These are phyloP conservation scores for Ophiostoma fasciatum DNA, from an alignment of 2,329 filamentous ascomycete species.

Conservation along the genomic window DNA sequence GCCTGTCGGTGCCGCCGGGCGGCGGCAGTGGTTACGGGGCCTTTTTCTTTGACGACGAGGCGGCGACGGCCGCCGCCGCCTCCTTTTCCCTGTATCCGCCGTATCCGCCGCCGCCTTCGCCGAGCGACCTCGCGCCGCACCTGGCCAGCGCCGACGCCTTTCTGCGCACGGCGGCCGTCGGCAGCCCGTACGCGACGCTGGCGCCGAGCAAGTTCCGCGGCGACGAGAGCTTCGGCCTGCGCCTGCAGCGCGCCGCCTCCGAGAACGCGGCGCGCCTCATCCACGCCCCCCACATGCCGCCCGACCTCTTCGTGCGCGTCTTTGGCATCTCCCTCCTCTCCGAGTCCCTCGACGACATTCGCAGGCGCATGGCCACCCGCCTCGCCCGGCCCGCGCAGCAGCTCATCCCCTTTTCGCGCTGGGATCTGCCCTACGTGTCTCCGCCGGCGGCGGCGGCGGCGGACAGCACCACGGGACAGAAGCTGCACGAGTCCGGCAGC, in stretches of 20 bases:
- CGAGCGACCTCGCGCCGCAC: neutral
- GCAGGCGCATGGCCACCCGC: conserved; percentile 22
- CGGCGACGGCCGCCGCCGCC: no score
- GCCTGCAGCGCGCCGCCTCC: conserved; percentile 49
- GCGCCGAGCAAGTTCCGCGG: no score
- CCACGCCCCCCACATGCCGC: conserved; percentile 30
- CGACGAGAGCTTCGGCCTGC: conserved; percentile 62
- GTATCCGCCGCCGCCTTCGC: conserved; percentile 3
- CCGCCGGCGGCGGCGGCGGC: no score
- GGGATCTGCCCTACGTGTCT: conserved; percentile 35
- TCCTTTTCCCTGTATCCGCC: neutral
- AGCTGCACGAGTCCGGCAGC: no score
- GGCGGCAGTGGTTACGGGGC: conserved; percentile 5
- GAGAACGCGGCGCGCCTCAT: conserved; percentile 50
- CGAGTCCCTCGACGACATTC: conserved; percentile 33
- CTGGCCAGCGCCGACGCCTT: conserved; percentile 2
- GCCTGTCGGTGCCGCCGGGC: no score
- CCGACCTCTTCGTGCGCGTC: conserved; percentile 33
- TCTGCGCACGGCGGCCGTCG: conserved; percentile 11
- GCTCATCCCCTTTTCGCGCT: conserved; percentile 15
- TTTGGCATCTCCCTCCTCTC: conserved; percentile 59
- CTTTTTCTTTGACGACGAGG: conserved; percentile 2
- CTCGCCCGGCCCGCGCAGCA: conserved; percentile 39
- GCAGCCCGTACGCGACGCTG: conserved; percentile 21
- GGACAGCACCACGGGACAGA: no score